Percentiles rank a stretch among this genome's conserved stretches.
Conservation (phyloP, 2,329 filamentous ascomycete genomes). For the Cladosporium austrohemisphaericum region DNA sequence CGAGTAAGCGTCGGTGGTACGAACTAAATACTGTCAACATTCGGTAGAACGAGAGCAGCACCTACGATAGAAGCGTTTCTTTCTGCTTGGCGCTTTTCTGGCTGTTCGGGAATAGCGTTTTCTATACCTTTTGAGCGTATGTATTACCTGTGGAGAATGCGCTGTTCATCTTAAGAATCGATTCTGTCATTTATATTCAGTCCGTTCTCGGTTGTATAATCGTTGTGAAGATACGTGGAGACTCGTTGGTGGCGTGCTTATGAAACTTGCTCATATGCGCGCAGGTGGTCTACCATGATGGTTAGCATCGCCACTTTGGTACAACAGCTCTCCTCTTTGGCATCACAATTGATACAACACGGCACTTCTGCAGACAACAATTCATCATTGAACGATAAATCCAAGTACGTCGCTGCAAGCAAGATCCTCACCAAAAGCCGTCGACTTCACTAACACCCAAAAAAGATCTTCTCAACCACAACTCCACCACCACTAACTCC, state of each 20-base stretch:
- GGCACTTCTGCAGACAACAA: neutral
- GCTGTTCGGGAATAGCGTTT: neutral
- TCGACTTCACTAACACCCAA: neutral
- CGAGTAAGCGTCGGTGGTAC: conserved; percentile 19
- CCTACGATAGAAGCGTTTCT: neutral
- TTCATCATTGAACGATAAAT: neutral
- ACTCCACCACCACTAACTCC: conserved; percentile 10
- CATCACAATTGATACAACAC: neutral
- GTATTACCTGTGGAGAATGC: conserved; percentile 7
- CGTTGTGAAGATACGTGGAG: neutral
- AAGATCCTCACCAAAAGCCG: too few species aligned
- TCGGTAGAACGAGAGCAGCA: neutral
- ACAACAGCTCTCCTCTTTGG: neutral
- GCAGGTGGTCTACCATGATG: conserved; percentile 14
- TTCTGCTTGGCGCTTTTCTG: conserved; percentile 3
- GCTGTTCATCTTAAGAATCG: neutral
- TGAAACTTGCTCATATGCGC: conserved; percentile 13
- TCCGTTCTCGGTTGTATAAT: neutral
- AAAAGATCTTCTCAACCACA: neutral
- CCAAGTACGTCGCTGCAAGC: neutral
- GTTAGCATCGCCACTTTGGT: neutral
- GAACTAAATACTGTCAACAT: neutral
- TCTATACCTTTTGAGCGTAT: conserved; percentile 7
- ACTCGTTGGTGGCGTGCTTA: conserved; percentile 4
- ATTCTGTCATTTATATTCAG: neutral